Percentiles rank a stretch among this genome's conserved stretches.
phyloP scores from a whole-genome alignment of 192 early-diverging fungal genomes.

The Coemansia sp. region DNA sequence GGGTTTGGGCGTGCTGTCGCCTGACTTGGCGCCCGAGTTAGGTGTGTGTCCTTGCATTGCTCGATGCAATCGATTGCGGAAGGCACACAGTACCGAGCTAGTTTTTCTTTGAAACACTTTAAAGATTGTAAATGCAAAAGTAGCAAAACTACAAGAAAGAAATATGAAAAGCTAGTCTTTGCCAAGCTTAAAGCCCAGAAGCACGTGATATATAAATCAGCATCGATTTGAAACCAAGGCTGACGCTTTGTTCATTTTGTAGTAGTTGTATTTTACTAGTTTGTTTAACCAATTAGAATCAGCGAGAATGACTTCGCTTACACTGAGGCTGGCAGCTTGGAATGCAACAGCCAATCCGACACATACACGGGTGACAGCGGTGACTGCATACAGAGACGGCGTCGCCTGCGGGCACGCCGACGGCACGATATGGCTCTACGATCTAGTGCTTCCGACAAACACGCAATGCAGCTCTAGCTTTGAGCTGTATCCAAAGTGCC shows the following conservation, averaged over 20 bases:
- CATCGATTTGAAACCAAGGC: background rate
- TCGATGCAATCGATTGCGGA: conserved; percentile 8
- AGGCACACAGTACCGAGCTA: conserved; percentile 2
- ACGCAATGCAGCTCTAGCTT: background rate
- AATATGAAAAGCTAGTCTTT: background rate
- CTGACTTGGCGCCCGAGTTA: background rate
- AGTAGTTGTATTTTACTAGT: background rate
- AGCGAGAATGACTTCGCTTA: conserved; percentile 15
- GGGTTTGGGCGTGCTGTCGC: conserved; percentile 1
- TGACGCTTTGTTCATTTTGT: background rate
- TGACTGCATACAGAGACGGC: conserved; percentile 25
- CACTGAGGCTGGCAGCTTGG: conserved; percentile 37
- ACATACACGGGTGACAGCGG: conserved; percentile 27
- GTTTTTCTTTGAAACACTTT: background rate
- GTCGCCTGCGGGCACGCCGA: conserved; percentile 44
- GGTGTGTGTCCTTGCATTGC: conserved; percentile 12
- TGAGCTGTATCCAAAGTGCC: conserved; percentile 28
- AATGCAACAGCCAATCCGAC: conserved; percentile 46
- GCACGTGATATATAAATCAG: background rate
- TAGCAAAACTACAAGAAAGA: background rate
- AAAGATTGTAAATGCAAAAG: background rate
- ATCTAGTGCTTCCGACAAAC: conserved; percentile 3
- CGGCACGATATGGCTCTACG: conserved; percentile 51
- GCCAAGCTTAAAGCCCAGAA: background rate
- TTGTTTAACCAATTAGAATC: background rate